A percentile compares a stretch with the other conserved stretches of the same genome.
phyloP scores from a whole-genome alignment of 176 grass and related monocot genomes.

The Areca catechu region DNA sequence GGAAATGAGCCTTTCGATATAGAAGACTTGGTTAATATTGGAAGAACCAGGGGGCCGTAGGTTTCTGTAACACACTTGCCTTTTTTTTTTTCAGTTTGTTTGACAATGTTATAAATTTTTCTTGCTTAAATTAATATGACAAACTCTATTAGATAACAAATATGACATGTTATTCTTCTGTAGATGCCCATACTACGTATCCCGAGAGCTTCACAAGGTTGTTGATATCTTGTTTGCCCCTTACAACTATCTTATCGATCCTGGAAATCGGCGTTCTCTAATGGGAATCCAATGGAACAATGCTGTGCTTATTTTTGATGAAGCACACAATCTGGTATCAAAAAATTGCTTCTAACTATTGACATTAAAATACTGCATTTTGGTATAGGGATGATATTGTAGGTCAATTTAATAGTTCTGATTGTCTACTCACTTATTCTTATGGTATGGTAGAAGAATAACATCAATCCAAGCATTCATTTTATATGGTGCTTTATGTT shows the following conservation, averaged over 20 bases:
- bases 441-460: background rate
- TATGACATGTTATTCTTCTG: constrained; percentile 13
- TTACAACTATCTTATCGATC: constrained; percentile 98
- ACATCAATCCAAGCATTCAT: background rate
- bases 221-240: constrained; percentile 97
- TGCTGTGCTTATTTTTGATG: constrained; percentile 90
- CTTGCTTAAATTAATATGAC: too few relatives aligned
- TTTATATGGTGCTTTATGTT: background rate
- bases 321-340: constrained; percentile 84
- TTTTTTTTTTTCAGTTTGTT: constrained; percentile 4
- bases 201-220: constrained; percentile 69
- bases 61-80: constrained; percentile 18
- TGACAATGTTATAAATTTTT: background rate
- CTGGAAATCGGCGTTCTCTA: constrained; percentile 76
- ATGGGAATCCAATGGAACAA: constrained; percentile 71
- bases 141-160: constrained; percentile 14
- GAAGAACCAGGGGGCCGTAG: constrained; percentile 67
- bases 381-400: too few relatives aligned
- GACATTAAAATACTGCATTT: too few relatives aligned
- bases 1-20: constrained; percentile 94
- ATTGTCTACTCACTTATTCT: too few relatives aligned
- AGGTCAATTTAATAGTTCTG: too few relatives aligned
- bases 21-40: constrained; percentile 88
- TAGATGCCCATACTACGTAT: constrained; percentile 96
- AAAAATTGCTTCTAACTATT: background rate